Conservation (phyloP, 2,329 filamentous ascomycete species). For the Claviceps pazoutovae region DNA sequence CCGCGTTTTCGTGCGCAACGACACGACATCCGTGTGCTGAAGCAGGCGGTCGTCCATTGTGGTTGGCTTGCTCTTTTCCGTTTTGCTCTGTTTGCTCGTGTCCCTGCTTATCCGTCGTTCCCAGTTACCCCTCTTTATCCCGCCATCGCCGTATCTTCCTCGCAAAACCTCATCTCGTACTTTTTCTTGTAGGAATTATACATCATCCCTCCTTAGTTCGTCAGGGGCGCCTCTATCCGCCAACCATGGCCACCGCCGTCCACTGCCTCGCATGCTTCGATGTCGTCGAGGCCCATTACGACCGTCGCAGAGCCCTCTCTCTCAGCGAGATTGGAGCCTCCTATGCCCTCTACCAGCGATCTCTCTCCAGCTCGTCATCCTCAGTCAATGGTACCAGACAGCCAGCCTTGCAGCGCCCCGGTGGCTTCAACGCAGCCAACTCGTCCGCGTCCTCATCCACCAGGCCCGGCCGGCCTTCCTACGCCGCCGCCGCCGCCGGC, state of each 20-base stretch:
- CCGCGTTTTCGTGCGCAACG: no score
- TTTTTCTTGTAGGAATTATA: not conserved
- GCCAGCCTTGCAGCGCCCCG: conserved; percentile 17
- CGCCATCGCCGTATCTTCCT: no score
- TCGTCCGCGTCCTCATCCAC: conserved; percentile 22
- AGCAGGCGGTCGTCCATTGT: no score
- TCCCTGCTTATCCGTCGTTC: no score
- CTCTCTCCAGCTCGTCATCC: conserved; percentile 7
- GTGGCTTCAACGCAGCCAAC: conserved; percentile 9
- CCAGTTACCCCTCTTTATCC: no score
- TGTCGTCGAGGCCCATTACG: conserved; percentile 60
- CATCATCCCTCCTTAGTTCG: not conserved
- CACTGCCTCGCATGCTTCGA: conserved; percentile 96
- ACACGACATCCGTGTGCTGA: no score
- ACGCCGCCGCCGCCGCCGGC: conserved; percentile 24
- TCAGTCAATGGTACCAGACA: conserved; percentile 16
- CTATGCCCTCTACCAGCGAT: conserved; percentile 31
- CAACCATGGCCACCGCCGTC: conserved; percentile 62
- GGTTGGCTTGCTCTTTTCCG: no score
- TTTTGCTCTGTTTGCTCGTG: no score
- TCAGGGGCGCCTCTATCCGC: not conserved
- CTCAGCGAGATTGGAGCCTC: conserved; percentile 57
- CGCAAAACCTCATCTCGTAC: no score
- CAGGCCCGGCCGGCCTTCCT: conserved; percentile 27
- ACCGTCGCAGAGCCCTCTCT: conserved; percentile 50